Conservation (phyloP, 352 stramenopile genomes). For the Phytopythium kandeliae region DNA sequence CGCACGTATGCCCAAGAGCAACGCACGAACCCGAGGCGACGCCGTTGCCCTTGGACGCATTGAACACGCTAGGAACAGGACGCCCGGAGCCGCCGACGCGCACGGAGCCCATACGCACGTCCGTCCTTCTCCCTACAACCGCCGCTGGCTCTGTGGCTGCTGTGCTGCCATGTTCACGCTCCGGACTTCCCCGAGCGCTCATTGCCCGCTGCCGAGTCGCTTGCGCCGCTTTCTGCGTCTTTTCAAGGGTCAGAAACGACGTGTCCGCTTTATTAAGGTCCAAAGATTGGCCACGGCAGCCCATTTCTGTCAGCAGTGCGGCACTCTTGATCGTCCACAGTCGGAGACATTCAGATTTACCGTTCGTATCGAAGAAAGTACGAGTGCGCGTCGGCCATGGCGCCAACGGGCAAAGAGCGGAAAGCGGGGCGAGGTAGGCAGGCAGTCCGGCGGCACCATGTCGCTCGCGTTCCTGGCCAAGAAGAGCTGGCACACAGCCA, state of each 20-base stretch:
- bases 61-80: conserved; percentile 22
- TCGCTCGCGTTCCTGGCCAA: conserved; percentile 93
- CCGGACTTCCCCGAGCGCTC: neutral
- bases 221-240: neutral
- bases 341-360: no score
- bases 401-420: neutral
- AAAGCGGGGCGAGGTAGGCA: neutral
- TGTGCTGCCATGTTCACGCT: neutral
- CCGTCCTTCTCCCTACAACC: conserved; percentile 28
- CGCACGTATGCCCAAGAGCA: neutral
- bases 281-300: no score
- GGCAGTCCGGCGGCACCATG: conserved; percentile 38
- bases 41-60: neutral
- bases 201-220: neutral
- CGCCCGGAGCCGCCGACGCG: conserved; percentile 43
- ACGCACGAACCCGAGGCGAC: neutral
- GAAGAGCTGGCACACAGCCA: conserved; percentile 98
- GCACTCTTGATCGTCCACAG: neutral
- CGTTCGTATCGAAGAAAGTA: neutral
- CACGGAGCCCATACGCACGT: conserved; percentile 39
- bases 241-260: neutral
- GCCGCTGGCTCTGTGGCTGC: neutral
- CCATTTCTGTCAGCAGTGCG: no score
- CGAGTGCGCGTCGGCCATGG: neutral
- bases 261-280: neutral